Evolutionary conservation across 1,139 yeast genomes (phyloP).

Genomic region (Zygotorulaspora mrakii): DNA sequence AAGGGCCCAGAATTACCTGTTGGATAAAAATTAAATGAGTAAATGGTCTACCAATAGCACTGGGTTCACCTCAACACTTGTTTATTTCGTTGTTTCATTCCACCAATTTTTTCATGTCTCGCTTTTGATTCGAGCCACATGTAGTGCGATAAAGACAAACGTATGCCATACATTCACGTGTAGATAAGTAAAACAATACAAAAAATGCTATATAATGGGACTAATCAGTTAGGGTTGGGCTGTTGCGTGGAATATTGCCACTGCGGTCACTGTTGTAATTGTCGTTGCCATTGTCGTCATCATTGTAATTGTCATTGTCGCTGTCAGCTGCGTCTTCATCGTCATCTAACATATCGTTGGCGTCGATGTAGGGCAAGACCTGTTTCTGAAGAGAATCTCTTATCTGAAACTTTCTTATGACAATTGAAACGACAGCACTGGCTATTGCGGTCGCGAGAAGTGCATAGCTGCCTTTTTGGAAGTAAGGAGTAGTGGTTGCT

Average conservation of each 20-base stretch:
- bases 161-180: background rate
- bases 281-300: slow-evolving; percentile 1
- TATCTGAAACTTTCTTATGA: slow-evolving; percentile 40
- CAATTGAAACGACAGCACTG: slow-evolving; percentile 36
- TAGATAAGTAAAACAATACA: background rate
- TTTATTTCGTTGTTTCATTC: slow-evolving; percentile 1
- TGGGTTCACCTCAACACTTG: background rate
- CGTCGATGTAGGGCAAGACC: slow-evolving; percentile 26
- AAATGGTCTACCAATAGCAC: background rate
- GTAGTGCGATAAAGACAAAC: no score
- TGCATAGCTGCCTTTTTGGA: slow-evolving; percentile 52
- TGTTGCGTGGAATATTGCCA: no score
- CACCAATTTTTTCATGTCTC: no score
- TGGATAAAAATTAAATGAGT: background rate
- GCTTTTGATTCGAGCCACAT: no score
- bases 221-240: no score
- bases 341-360: slow-evolving; percentile 26
- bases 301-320: slow-evolving; percentile 13
- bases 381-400: slow-evolving; percentile 35
- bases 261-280: background rate
- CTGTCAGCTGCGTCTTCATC: slow-evolving; percentile 19
- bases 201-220: no score
- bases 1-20: background rate
- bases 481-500: slow-evolving; percentile 50
- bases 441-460: slow-evolving; percentile 49